These are phyloP conservation scores for Musa itinerans DNA, from an alignment of 176 grass and related monocot species.

Conservation along the genomic window DNA sequence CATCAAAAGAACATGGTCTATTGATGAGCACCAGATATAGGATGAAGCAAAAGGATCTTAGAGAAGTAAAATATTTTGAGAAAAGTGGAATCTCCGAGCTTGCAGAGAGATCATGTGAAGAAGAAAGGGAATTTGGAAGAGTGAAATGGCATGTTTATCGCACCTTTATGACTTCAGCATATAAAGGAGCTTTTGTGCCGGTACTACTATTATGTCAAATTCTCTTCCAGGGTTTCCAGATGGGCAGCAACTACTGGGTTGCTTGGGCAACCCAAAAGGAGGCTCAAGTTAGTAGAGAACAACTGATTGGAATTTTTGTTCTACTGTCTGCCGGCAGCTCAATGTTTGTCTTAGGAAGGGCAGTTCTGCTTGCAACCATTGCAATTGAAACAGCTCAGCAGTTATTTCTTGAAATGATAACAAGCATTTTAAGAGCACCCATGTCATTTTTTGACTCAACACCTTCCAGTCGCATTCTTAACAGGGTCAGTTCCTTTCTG, in stretches of 20 bases:
- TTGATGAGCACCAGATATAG: slow-evolving; percentile 20
- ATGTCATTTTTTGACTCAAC: slow-evolving; percentile 78
- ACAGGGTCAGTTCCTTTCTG: slow-evolving; percentile 45
- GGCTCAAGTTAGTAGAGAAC: slow-evolving; percentile 47
- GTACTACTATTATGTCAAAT: slow-evolving; percentile 60
- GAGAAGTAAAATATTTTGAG: slow-evolving; percentile 35
- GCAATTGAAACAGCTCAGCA: slow-evolving; percentile 69
- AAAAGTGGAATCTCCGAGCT: slow-evolving; percentile 19
- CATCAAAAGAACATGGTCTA: slow-evolving; percentile 31
- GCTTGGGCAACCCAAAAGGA: slow-evolving; percentile 68
- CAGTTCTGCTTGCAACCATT: slow-evolving; percentile 60
- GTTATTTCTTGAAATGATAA: slow-evolving; percentile 59
- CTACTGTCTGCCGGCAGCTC: slow-evolving; percentile 68
- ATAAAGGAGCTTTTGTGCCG: slow-evolving; percentile 50
- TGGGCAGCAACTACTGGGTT: slow-evolving; percentile 89
- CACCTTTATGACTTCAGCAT: slow-evolving; percentile 72
- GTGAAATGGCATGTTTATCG: slow-evolving; percentile 72
- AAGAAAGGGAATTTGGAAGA: slow-evolving; percentile 67
- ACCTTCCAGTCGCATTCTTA: slow-evolving; percentile 73
- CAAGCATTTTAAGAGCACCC: slow-evolving; percentile 59
- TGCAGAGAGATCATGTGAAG: slow-evolving; percentile 36
- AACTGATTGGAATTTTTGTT: slow-evolving; percentile 59
- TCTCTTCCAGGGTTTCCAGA: slow-evolving; percentile 73
- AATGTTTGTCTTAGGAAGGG: slow-evolving; percentile 63
- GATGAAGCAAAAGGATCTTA: slow-evolving; percentile 33